Evolutionary conservation across 345 rosid species (phyloP), one percentile per base, ranked within the genome.

Genomic region (Lepidium sativum): DNA sequence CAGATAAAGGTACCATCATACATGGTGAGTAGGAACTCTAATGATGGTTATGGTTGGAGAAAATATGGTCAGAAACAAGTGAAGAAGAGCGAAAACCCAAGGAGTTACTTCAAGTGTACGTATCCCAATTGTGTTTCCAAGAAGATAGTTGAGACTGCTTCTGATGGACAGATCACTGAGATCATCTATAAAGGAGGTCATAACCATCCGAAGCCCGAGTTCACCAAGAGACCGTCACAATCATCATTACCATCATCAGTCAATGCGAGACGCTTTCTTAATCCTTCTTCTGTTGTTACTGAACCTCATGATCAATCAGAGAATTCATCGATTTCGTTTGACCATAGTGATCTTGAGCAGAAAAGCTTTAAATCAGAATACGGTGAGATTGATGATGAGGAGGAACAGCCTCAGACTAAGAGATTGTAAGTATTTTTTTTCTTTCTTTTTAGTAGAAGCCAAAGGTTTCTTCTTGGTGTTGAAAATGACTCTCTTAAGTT

Each of bases 91-190:
- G 96, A 90, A 51, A 94, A 94, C 68, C 99, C 97, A 9, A 83
- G 99, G 73, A 90, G 97, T 61, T 94, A 94, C 76, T 94, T 87
- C 82, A 94, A 94, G 87, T 94, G 99, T 83, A 94, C 96, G 4
- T 87, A 50, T 75, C 92, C 90, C 0, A 79, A 34, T 71, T 94
- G 99, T 63, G 92, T 87, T 11, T 87, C 96, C 11, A 94, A 90
- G 88, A 90, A 94, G 87, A 90, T 86, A 43, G 92, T 94, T 9
- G 99, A 94, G 82, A 82, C 81, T 56, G 82, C 97, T 41, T 68
- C 79, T 20, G 97, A 94, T 70, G 99, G 97, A 16, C 95, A 90
- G 58, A 80, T 94, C 44, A 94, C 99, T 59, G 97, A 90, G 83
- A 94, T 94, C 37, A 96, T 94, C 17, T 94, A 90, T 13, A 90